Conservation (phyloP, 352 stramenopile species). For the Globisporangium abappressorium region DNA sequence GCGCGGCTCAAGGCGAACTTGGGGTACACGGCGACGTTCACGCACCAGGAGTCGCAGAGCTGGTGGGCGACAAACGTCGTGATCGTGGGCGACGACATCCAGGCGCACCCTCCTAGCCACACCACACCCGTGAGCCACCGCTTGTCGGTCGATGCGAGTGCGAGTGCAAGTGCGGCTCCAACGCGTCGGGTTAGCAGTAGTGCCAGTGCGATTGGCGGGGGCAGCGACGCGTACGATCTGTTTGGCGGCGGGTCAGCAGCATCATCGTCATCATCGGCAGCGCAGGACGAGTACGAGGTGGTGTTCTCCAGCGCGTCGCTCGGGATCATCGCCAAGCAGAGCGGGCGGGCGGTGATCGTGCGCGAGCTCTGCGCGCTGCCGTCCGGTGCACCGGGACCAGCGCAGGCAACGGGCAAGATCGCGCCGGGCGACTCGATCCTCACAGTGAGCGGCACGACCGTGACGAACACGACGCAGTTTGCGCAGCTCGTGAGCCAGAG, state of each 20-base stretch:
- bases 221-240: constrained; percentile 8
- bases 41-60: constrained; percentile 69
- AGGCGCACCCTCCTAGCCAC: constrained; percentile 29
- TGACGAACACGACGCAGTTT: constrained; percentile 74
- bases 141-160: neutral
- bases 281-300: constrained; percentile 69
- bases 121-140: neutral
- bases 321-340: constrained; percentile 74
- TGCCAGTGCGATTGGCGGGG: neutral
- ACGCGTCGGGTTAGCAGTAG: neutral
- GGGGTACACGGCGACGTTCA: constrained; percentile 84
- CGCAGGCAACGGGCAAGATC: constrained; percentile 53
- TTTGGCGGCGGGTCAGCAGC: constrained; percentile 16
- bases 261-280: constrained; percentile 3
- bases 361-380: constrained; percentile 53
- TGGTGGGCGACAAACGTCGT: constrained; percentile 83
- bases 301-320: constrained; percentile 55
- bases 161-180: neutral
- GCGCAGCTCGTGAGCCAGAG: constrained; percentile 57
- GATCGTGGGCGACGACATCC: constrained; percentile 80
- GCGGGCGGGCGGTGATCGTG: constrained; percentile 55
- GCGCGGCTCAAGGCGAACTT: constrained; percentile 67
- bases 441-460: constrained; percentile 58
- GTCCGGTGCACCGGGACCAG: constrained; percentile 41
- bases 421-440: constrained; percentile 64